phyloP scores from a whole-genome alignment of 805 yeast species.

The Cyberlindnera misumaiensis region DNA sequence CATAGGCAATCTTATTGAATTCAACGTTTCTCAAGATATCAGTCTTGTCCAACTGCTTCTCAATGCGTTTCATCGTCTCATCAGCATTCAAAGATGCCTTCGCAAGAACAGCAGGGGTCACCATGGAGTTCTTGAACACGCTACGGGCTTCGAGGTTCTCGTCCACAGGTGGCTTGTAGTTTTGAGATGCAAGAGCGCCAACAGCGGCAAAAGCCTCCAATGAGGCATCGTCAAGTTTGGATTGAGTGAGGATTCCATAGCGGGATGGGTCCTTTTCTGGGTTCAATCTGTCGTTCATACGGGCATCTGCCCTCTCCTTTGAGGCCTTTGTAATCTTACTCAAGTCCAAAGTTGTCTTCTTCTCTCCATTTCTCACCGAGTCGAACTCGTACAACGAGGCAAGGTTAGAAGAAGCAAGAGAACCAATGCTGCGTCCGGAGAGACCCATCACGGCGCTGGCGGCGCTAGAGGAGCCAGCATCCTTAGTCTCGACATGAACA shows the following conservation, averaged over 20 bases:
- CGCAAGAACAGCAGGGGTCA: conserved; percentile 38
- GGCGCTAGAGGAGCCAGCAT: conserved; percentile 9
- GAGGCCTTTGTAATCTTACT: conserved; percentile 47
- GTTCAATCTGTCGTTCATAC: conserved; percentile 25
- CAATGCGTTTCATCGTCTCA: conserved; percentile 31
- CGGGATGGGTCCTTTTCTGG: conserved; percentile 23
- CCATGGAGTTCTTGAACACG: conserved; percentile 27
- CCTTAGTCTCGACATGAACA: not conserved
- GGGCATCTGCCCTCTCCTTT: conserved; percentile 29
- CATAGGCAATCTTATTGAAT: conserved; percentile 66
- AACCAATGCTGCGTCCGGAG: conserved; percentile 34
- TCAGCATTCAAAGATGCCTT: conserved; percentile 48
- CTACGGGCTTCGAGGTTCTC: conserved; percentile 38
- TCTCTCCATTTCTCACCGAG: conserved; percentile 34
- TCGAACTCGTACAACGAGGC: conserved; percentile 38
- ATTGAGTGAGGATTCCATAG: conserved; percentile 37
- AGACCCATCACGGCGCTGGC: conserved; percentile 15
- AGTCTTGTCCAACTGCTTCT: conserved; percentile 34
- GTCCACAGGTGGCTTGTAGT: conserved; percentile 31
- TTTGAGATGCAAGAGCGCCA: conserved; percentile 50
- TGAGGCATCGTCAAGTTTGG: conserved; percentile 32
- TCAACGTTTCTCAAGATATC: conserved; percentile 39
- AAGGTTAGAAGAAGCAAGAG: conserved; percentile 32
- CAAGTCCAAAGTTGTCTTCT: conserved; percentile 36
- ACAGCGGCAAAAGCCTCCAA: conserved; percentile 45